Evolutionary conservation across 73 alveolate species (phyloP).

Genomic region (Paramecium sexaurelia): DNA sequence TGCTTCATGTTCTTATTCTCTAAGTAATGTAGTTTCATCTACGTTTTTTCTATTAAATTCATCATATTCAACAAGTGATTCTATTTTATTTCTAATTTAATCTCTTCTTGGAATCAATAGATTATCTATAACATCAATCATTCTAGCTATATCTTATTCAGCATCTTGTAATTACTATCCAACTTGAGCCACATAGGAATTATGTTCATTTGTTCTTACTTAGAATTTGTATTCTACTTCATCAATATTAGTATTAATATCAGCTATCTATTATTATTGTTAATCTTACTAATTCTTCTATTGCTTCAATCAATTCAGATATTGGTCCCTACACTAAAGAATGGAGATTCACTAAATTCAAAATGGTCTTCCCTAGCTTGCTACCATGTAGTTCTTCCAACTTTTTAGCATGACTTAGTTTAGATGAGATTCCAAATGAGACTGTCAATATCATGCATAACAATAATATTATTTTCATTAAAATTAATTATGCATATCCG

Average conservation of each 20-base stretch:
- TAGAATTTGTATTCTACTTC: slow-evolving; percentile 13
- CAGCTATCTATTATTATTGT: slow-evolving; percentile 13
- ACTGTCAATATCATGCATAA: neutral
- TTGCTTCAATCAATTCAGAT: slow-evolving; percentile 29
- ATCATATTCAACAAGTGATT: neutral
- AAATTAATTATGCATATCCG: slow-evolving; percentile 22
- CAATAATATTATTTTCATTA: neutral
- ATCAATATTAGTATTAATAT: neutral
- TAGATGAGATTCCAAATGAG: neutral
- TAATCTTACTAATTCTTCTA: slow-evolving; percentile 37
- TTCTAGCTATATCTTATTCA: slow-evolving; percentile 53
- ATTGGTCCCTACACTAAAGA: slow-evolving; percentile 44
- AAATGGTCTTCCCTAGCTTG: slow-evolving; percentile 10
- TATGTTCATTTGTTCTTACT: slow-evolving; percentile 38
- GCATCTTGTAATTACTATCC: slow-evolving; percentile 29
- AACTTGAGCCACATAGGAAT: neutral
- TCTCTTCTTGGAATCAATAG: slow-evolving; percentile 42
- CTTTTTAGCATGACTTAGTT: slow-evolving; percentile 24
- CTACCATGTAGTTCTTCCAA: slow-evolving; percentile 11
- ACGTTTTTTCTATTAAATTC: slow-evolving; percentile 26
- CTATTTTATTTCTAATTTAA: neutral
- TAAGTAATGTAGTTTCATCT: neutral
- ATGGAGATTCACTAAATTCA: neutral
- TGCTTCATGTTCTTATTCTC: slow-evolving; percentile 33
- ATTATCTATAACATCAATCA: slow-evolving; percentile 41